These are phyloP conservation scores for Ogataea paradorogensis DNA, from an alignment of 805 yeast species.

Conservation along the genomic window DNA sequence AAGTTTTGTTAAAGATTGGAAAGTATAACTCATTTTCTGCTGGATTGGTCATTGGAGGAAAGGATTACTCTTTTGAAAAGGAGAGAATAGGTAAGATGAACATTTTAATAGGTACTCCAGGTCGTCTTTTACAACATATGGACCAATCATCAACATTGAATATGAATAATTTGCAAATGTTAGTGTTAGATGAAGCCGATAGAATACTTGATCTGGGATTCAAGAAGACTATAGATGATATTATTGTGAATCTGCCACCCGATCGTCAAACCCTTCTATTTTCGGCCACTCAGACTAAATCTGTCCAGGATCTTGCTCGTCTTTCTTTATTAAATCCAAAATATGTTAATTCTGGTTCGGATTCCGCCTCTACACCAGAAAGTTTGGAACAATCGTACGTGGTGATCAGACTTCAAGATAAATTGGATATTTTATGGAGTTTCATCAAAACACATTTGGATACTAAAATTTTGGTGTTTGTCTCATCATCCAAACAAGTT, in stretches of 20 bases:
- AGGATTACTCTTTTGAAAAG: slow-evolving; percentile 76
- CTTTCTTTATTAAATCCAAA: slow-evolving; percentile 64
- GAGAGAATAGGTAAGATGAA: slow-evolving; percentile 79
- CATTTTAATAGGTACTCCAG: slow-evolving; percentile 88
- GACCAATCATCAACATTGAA: slow-evolving; percentile 85
- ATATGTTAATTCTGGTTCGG: slow-evolving; percentile 46
- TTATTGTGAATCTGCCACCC: slow-evolving; percentile 72
- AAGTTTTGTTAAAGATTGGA: slow-evolving; percentile 81
- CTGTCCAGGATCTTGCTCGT: slow-evolving; percentile 78
- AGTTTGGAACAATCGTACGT: slow-evolving; percentile 81
- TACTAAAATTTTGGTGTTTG: slow-evolving; percentile 74
- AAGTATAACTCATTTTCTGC: slow-evolving; percentile 74
- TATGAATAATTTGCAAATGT: slow-evolving; percentile 66
- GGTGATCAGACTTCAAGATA: slow-evolving; percentile 68
- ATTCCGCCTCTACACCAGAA: slow-evolving; percentile 60
- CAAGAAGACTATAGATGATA: slow-evolving; percentile 76
- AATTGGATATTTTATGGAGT: slow-evolving; percentile 81
- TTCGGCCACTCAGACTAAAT: slow-evolving; percentile 87
- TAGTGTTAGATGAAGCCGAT: slow-evolving; percentile 90
- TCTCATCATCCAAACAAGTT: slow-evolving; percentile 86
- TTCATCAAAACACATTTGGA: slow-evolving; percentile 82
- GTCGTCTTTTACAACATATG: slow-evolving; percentile 84
- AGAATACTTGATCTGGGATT: slow-evolving; percentile 93
- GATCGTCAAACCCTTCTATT: slow-evolving; percentile 80
- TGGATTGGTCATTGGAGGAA: slow-evolving; percentile 91